Evolutionary conservation across 129 eudicot species (phyloP).

Genomic region (Saussurea involucrata): DNA sequence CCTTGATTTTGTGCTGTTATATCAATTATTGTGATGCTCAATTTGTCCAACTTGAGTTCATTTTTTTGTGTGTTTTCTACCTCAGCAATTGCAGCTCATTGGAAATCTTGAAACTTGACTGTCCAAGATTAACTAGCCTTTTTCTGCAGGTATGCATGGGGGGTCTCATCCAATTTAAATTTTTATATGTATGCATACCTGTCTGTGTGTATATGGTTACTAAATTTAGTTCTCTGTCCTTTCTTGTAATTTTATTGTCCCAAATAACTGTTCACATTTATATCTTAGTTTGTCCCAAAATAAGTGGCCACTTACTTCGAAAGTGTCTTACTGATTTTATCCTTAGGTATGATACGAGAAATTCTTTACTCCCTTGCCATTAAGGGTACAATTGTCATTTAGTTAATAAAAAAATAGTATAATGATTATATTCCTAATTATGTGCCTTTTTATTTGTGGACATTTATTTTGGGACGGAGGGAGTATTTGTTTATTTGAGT

Average conservation of each 20-base stretch:
- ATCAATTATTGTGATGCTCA: not conserved
- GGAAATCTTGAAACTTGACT: conserved; percentile 84
- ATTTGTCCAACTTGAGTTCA: not conserved
- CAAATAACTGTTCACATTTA: not conserved
- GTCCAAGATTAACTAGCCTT: conserved; percentile 85
- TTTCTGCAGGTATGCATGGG: conserved; percentile 77
- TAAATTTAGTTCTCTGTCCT: not conserved
- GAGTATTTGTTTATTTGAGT: too few relatives aligned
- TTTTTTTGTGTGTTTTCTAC: conserved; percentile 12
- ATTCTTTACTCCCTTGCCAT: too few relatives aligned
- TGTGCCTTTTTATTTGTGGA: too few relatives aligned
- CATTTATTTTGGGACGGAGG: too few relatives aligned
- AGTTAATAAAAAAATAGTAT: too few relatives aligned
- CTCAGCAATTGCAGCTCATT: conserved; percentile 86
- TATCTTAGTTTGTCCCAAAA: not conserved
- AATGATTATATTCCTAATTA: too few relatives aligned
- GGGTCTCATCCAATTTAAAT: not conserved
- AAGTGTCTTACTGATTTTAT: too few relatives aligned
- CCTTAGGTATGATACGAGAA: too few relatives aligned
- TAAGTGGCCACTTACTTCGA: not conserved
- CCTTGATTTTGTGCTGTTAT: not conserved
- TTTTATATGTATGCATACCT: not conserved
- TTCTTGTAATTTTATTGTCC: not conserved
- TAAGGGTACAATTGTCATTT: too few relatives aligned
- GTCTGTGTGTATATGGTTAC: not conserved